Percentiles rank a stretch among this genome's conserved stretches.
Conservation (phyloP, 495 filamentous ascomycete species). For the Aspergillus carlsbadensis region DNA sequence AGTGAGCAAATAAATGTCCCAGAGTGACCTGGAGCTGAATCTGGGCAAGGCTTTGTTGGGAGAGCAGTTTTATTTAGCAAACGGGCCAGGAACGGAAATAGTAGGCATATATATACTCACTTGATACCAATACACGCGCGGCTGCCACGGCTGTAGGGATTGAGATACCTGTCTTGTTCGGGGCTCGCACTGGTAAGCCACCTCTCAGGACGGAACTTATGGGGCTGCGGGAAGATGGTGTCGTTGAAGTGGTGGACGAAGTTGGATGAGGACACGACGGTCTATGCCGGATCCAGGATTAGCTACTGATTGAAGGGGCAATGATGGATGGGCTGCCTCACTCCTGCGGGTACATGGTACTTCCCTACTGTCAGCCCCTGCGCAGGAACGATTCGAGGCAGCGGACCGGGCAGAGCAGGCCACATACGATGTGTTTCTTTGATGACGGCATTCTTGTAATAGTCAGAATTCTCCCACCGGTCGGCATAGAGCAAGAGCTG, state of each 20-base stretch:
- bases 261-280: background rate
- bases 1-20: background rate
- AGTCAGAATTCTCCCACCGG: background rate
- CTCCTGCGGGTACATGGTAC: background rate
- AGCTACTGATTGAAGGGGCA: background rate
- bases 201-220: background rate
- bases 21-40: background rate
- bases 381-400: background rate
- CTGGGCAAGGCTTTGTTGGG: background rate
- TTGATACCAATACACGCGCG: constrained; percentile 2
- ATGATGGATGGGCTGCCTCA: background rate
- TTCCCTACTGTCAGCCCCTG: background rate
- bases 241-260: background rate
- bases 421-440: background rate
- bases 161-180: background rate
- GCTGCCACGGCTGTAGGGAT: background rate
- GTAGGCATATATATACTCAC: background rate
- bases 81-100: background rate
- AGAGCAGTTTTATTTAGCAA: background rate
- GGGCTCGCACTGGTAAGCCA: background rate
- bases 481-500: background rate
- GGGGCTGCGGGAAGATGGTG: background rate
- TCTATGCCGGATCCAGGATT: background rate
- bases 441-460: background rate
- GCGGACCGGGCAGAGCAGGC: background rate